A percentile compares a stretch with the other conserved stretches of the same genome.
phyloP scores from a whole-genome alignment of 768 basidiomycete genomes.

The Lentinus brumalis region DNA sequence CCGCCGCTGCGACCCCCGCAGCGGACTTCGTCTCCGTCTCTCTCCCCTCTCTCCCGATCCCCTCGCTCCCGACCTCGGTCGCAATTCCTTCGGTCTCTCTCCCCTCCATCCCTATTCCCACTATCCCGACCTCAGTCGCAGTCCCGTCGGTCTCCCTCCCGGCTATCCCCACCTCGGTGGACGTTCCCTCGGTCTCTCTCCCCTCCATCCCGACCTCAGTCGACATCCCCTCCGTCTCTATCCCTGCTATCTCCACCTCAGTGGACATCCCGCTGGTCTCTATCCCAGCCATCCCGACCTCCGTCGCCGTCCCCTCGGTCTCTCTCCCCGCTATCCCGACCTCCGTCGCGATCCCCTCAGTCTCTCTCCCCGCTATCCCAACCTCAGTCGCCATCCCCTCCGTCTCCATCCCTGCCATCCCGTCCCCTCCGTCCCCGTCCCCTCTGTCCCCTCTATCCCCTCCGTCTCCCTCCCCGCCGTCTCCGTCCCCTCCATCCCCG shows the following conservation, averaged over 20 bases:
- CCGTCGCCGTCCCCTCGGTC: background rate
- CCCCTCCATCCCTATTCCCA: background rate
- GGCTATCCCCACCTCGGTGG: background rate
- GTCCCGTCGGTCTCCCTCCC: slow-evolving; percentile 1
- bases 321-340: slow-evolving; percentile 1
- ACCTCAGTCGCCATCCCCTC: background rate
- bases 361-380: slow-evolving; percentile 1
- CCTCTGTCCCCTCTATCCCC: no score
- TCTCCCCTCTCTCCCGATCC: background rate
- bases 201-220: background rate
- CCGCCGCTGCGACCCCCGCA: background rate
- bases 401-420: background rate
- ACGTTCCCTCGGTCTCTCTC: background rate
- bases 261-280: background rate
- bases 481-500: background rate
- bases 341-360: background rate
- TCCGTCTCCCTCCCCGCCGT: background rate
- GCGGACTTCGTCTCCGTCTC: background rate
- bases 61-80: background rate
- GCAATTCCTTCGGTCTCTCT: background rate
- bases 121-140: background rate
- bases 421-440: background rate
- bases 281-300: slow-evolving; percentile 3
- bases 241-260: background rate
- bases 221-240: background rate